Evolutionary conservation across 352 stramenopile species (phyloP), one percentile per base, ranked within the genome.

Genomic region (Globisporangium radiosum): DNA sequence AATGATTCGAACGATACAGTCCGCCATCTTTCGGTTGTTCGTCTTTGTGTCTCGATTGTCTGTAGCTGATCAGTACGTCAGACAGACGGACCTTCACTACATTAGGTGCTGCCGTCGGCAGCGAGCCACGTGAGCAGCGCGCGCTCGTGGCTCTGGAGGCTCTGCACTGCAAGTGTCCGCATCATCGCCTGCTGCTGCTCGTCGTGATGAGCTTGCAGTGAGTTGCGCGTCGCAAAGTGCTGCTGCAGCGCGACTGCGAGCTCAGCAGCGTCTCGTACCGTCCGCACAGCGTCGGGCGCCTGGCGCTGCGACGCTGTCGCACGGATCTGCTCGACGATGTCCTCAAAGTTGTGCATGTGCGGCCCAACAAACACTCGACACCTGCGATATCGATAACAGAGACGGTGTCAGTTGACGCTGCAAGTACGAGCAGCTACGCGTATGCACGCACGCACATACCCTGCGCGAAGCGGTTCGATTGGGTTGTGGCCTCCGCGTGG

Each of bases 341-440:
- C 79, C 25, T 50, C 45, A 58, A 90, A 92, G 58, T 92, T 92
- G 57, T 76, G 66, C 71, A 88, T 84, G 65, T 89, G 59, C 4
- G 82, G 82, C 11, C 82, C 82, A 33, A 75, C 69, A 0, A 88
- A 45, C n/a, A 92, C 83, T 13, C 73, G 59, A 55, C 83, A 92
- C 4, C 78, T 86, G 47, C 48, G 6, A 33, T 3, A 33, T 33
- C 25, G 25, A 33, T 33, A 33, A 33, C 25, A 33, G 25, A 1
- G 25, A 33, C 25, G 25, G 25, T 33, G 25, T 33, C 25, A 33
- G 25, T 33, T 33, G 25, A 33, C 25, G 25, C 25, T 33, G 25
- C 7, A 47, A 14, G 10, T 14, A 47, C 5, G n/a, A 10, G 42
- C 42, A 5, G 9, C 7, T 15, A 13, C 19, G 19, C 19, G 19